These are phyloP conservation scores for Sisymbrium irio DNA, from an alignment of 345 rosid genomes.

Conservation along the genomic window DNA sequence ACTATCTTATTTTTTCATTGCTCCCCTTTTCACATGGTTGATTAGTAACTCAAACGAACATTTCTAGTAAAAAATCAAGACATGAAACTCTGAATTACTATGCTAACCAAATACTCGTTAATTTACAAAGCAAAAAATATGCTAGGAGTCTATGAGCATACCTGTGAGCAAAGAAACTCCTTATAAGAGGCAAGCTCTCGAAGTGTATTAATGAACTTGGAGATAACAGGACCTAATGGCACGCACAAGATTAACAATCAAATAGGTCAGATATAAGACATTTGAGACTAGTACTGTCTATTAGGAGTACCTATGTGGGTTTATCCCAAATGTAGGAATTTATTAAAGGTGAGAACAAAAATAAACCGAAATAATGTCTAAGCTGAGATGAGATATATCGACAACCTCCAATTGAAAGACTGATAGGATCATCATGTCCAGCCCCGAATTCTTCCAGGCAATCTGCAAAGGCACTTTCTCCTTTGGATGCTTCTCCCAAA, in stretches of 20 bases:
- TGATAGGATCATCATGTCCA: slow-evolving; percentile 83
- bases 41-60: not conserved
- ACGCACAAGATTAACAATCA: slow-evolving; percentile 3
- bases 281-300: not conserved
- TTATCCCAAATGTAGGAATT: not conserved
- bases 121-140: not conserved
- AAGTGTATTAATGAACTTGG: slow-evolving; percentile 73
- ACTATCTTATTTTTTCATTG: not conserved
- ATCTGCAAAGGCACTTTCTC: slow-evolving; percentile 63
- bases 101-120: not conserved
- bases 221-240: slow-evolving; percentile 67
- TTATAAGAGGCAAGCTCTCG: slow-evolving; percentile 80
- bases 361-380: not conserved
- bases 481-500: slow-evolving; percentile 71
- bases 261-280: not conserved
- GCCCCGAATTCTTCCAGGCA: slow-evolving; percentile 81
- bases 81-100: not conserved
- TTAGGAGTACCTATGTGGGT: not conserved
- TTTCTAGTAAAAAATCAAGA: not conserved
- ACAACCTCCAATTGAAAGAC: slow-evolving; percentile 91
- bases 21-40: not conserved
- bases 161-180: slow-evolving; percentile 89
- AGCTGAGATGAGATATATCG: not conserved
- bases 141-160: slow-evolving; percentile 37
- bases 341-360: not conserved